A percentile compares a stretch with the other conserved stretches of the same genome.
Conservation (phyloP, 2,329 filamentous ascomycete genomes). For the Talaromyces sp. region DNA sequence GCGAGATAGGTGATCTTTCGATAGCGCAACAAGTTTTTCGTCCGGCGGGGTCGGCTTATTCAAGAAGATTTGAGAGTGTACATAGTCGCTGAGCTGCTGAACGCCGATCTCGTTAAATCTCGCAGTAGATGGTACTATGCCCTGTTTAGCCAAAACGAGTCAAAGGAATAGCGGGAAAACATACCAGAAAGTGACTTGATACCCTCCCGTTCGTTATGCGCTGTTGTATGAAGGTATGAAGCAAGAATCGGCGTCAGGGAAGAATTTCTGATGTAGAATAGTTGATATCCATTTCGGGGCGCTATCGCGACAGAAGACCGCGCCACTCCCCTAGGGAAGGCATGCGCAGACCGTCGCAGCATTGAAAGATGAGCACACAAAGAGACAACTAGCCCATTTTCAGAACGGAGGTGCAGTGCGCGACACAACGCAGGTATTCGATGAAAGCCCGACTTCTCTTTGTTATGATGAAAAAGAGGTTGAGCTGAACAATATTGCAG, state of each 20-base stretch:
- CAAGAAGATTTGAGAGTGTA: slow-evolving; percentile 79
- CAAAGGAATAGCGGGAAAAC: not conserved
- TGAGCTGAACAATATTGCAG: not conserved
- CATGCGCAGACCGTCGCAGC: slow-evolving; percentile 11
- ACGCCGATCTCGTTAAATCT: slow-evolving; percentile 91
- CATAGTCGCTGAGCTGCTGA: slow-evolving; percentile 80
- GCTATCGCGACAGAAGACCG: slow-evolving; percentile 4
- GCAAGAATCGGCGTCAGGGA: not conserved
- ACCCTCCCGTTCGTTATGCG: not conserved
- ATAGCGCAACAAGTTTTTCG: slow-evolving; percentile 68
- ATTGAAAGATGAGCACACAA: slow-evolving; percentile 1
- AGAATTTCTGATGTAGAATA: not conserved
- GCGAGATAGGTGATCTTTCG: slow-evolving; percentile 72
- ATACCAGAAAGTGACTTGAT: slow-evolving; percentile 28
- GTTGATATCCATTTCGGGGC: not conserved
- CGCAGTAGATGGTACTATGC: slow-evolving; percentile 45
- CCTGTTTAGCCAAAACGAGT: not conserved
- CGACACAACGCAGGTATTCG: not conserved
- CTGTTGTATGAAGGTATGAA: not conserved
- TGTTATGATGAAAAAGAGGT: not conserved
- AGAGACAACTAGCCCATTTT: slow-evolving; percentile 7
- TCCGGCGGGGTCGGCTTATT: slow-evolving; percentile 51
- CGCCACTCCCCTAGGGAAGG: slow-evolving; percentile 13
- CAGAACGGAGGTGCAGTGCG: not conserved
- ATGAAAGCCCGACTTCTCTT: not conserved